Evolutionary conservation across 371 early-diverging fungal genomes (phyloP).

Genomic region (Mucor velutinosus): DNA sequence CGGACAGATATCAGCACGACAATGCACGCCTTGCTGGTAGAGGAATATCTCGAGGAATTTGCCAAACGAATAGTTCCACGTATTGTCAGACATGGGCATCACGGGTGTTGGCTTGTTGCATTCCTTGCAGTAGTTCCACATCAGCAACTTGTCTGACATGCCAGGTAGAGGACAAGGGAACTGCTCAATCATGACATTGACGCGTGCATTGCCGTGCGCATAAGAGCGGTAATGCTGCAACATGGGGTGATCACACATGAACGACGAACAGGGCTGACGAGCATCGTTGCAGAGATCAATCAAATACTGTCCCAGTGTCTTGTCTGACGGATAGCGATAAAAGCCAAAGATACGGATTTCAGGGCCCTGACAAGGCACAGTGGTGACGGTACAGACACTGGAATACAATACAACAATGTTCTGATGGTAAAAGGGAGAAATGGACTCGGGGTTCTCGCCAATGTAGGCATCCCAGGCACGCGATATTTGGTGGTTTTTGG

Average conservation of each 20-base stretch:
- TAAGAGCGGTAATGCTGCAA: slow-evolving; percentile 84
- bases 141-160: slow-evolving; percentile 78
- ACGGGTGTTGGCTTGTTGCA: slow-evolving; percentile 77
- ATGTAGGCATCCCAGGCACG: slow-evolving; percentile 64
- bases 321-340: slow-evolving; percentile 77
- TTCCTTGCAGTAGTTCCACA: slow-evolving; percentile 89
- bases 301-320: slow-evolving; percentile 88
- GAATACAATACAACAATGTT: slow-evolving; percentile 77
- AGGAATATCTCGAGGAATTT: slow-evolving; percentile 93
- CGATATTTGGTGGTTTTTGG: slow-evolving; percentile 50
- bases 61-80: slow-evolving; percentile 95
- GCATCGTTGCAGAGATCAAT: slow-evolving; percentile 81
- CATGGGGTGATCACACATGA: slow-evolving; percentile 78
- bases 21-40: slow-evolving; percentile 72
- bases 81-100: slow-evolving; percentile 84
- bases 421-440: slow-evolving; percentile 76
- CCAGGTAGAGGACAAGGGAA: slow-evolving; percentile 68
- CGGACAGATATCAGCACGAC: slow-evolving; percentile 78
- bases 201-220: slow-evolving; percentile 80
- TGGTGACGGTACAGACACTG: slow-evolving; percentile 65
- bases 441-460: slow-evolving; percentile 57
- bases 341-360: slow-evolving; percentile 82
- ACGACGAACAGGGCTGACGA: slow-evolving; percentile 64
- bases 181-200: slow-evolving; percentile 80
- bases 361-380: slow-evolving; percentile 79